These are phyloP conservation scores for Monosporascus sp. DNA, from an alignment of 2,329 filamentous ascomycete species.

Conservation along the genomic window DNA sequence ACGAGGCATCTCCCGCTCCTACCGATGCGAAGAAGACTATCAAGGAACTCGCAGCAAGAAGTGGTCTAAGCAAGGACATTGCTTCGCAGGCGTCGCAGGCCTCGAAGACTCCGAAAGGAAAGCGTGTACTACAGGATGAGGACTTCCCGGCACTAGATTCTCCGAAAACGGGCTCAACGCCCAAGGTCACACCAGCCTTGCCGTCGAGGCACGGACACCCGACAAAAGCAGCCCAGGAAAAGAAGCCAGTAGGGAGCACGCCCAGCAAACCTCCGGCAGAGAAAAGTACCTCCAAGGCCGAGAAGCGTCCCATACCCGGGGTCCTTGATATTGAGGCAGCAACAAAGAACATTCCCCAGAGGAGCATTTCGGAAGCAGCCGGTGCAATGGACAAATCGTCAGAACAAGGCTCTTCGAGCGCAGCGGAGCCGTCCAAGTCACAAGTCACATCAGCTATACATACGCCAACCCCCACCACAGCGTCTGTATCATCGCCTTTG, in stretches of 20 bases:
- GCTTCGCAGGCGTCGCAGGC: conserved; percentile 36
- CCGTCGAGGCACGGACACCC: conserved; percentile 25
- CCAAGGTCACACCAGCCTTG: conserved; percentile 26
- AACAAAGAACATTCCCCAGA: conserved; percentile 28
- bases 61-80: conserved; percentile 42
- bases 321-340: conserved; percentile 47
- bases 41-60: conserved; percentile 41
- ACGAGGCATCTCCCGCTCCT: conserved; percentile 9
- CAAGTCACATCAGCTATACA: conserved; percentile 41
- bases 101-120: conserved; percentile 28
- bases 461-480: conserved; percentile 38
- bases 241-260: conserved; percentile 21
- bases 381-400: conserved; percentile 22
- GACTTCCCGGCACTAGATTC: conserved; percentile 58
- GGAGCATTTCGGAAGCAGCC: conserved; percentile 12
- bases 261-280: conserved; percentile 19
- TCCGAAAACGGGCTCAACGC: conserved; percentile 32
- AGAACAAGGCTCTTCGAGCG: conserved; percentile 21
- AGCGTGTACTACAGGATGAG: conserved; percentile 47
- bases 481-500: conserved; percentile 48
- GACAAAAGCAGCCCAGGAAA: conserved; percentile 22
- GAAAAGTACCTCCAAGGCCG: conserved; percentile 20
- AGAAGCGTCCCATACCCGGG: conserved; percentile 36
- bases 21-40: conserved; percentile 36
- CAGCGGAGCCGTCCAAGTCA: conserved; percentile 29